phyloP scores from a whole-genome alignment of 1,284 basidiomycete genomes.

The Fomitopsis palustris region DNA sequence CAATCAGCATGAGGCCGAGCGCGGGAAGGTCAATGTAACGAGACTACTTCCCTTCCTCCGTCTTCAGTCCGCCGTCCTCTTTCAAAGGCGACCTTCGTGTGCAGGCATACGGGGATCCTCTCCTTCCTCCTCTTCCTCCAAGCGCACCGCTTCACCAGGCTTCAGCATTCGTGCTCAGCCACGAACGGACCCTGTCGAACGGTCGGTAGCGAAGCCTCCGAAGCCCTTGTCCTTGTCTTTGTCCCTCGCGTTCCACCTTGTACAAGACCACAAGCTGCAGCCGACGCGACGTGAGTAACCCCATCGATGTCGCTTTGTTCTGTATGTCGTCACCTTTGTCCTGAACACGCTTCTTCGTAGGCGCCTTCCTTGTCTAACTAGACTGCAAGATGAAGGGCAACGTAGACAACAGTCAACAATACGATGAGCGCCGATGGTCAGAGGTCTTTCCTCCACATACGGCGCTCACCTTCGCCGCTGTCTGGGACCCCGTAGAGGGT shows the following conservation, averaged over 20 bases:
- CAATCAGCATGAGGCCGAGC: constrained; percentile 19
- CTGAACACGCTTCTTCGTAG: neutral
- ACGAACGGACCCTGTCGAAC: neutral
- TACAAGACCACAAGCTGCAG: neutral
- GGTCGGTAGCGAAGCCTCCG: neutral
- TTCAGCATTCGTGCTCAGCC: neutral
- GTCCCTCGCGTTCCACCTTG: neutral
- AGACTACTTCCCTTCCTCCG: constrained; percentile 14
- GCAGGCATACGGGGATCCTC: constrained; percentile 20
- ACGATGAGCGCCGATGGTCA: constrained; percentile 43
- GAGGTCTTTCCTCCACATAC: constrained; percentile 51
- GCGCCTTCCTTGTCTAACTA: neutral
- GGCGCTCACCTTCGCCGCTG: constrained; percentile 53
- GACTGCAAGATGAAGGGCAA: neutral
- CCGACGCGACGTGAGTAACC: neutral
- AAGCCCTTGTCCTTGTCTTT: neutral
- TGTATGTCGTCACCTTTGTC: neutral
- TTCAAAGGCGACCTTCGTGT: constrained; percentile 21
- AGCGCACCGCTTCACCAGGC: constrained; percentile 2
- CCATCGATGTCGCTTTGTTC: neutral
- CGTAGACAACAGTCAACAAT: constrained; percentile 4
- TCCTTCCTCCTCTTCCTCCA: neutral
- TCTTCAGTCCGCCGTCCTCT: constrained; percentile 6
- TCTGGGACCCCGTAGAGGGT: constrained; percentile 55
- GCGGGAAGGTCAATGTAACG: constrained; percentile 13